phyloP scores from a whole-genome alignment of 192 early-diverging fungal species.

The Neocallimastix lanati region DNA sequence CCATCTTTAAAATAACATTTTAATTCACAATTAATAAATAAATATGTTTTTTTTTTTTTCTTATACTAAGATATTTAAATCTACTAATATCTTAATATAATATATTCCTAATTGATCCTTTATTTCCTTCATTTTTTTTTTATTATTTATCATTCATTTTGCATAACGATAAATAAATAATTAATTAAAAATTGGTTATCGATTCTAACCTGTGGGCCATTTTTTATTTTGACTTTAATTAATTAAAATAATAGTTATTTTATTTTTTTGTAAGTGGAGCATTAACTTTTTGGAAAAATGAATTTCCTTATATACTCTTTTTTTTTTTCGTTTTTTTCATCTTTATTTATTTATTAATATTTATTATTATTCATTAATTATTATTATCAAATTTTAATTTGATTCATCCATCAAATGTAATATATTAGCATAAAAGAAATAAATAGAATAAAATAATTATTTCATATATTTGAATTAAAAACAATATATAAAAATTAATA shows the following conservation, averaged over 20 bases:
- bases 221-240: neutral
- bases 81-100: no score
- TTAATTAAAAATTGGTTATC: no score
- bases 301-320: neutral
- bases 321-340: neutral
- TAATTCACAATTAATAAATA: no score
- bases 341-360: no score
- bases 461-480: neutral
- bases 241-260: neutral
- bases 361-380: neutral
- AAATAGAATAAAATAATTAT: neutral
- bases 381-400: no score
- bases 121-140: no score
- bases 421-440: neutral
- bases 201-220: neutral
- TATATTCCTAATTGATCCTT: no score
- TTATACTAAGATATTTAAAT: no score
- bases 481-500: neutral
- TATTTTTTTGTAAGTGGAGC: neutral
- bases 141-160: no score
- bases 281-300: neutral
- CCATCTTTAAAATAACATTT: no score
- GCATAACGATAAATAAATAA: no score
- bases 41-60: no score
- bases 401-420: neutral